Evolutionary conservation across 768 basidiomycete genomes (phyloP).

Genomic region (Suillus lakei): DNA sequence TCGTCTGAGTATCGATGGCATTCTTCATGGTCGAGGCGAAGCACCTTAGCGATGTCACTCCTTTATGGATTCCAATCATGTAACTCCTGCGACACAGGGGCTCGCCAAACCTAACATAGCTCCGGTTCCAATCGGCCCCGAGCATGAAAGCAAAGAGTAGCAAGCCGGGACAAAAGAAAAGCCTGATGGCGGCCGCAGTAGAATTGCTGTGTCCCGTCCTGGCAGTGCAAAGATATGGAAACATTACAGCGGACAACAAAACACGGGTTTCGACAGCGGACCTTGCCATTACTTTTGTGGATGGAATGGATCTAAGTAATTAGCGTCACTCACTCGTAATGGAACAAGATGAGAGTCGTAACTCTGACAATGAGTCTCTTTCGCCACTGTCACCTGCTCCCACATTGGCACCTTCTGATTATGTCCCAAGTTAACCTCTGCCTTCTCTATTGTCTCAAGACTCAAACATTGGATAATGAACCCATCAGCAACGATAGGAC

Average conservation of each 20-base stretch:
- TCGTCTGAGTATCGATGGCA: slow-evolving; percentile 49
- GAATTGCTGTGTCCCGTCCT: background rate
- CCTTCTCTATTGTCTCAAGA: background rate
- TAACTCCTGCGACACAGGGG: slow-evolving; percentile 35
- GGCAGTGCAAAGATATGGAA: background rate
- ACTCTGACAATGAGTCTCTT: background rate
- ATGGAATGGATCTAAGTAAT: background rate
- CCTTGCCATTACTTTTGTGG: background rate
- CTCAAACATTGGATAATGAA: no score
- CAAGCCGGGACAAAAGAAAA: background rate
- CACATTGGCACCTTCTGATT: background rate
- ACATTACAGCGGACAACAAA: background rate
- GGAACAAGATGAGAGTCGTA: no score
- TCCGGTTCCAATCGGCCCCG: slow-evolving; percentile 20
- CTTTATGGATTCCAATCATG: slow-evolving; percentile 34
- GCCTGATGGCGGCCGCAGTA: background rate
- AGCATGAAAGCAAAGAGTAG: slow-evolving; percentile 15
- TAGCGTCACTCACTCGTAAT: background rate
- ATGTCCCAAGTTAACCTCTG: background rate
- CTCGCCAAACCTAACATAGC: slow-evolving; percentile 16
- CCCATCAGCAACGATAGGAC: no score
- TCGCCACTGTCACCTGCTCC: background rate
- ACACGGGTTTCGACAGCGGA: slow-evolving; percentile 2
- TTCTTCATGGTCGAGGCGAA: slow-evolving; percentile 27
- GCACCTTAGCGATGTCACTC: slow-evolving; percentile 19